Evolutionary conservation across 768 basidiomycete genomes (phyloP).

Genomic region (Serendipita sp.): DNA sequence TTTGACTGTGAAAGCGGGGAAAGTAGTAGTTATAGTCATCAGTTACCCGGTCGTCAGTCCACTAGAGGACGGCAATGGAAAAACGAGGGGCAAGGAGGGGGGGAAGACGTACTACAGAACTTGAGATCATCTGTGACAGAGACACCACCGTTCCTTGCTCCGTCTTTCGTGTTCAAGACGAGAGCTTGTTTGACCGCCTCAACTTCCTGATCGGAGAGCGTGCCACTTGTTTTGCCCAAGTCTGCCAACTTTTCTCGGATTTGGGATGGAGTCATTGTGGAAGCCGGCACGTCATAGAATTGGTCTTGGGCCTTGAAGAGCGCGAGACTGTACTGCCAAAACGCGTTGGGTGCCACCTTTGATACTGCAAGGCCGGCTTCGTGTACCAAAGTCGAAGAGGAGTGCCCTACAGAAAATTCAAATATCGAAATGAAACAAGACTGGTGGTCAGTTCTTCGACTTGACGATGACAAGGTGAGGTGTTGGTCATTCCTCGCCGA

Average conservation of each 20-base stretch:
- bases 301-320: constrained; percentile 59
- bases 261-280: constrained; percentile 48
- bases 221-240: constrained; percentile 29
- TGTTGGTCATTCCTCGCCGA: neutral
- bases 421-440: constrained; percentile 27
- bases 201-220: constrained; percentile 35
- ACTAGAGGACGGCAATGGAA: neutral
- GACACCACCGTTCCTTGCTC: constrained; percentile 60
- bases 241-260: constrained; percentile 57
- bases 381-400: constrained; percentile 53
- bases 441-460: constrained; percentile 1
- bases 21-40: neutral
- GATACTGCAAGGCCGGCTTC: constrained; percentile 74
- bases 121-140: constrained; percentile 75
- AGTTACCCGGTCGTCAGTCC: neutral
- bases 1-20: constrained; percentile 44
- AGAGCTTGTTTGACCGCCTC: constrained; percentile 46
- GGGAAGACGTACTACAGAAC: constrained; percentile 50
- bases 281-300: constrained; percentile 65
- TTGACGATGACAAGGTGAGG: constrained; percentile 23
- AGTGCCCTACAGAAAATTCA: constrained; percentile 45
- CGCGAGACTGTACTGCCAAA: constrained; percentile 59
- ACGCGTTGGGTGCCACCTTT: constrained; percentile 53
- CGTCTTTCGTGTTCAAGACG: constrained; percentile 27
- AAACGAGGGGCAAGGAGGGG: neutral